A percentile compares a stretch with the other conserved stretches of the same genome.
Evolutionary conservation across 2,329 filamentous ascomycete species (phyloP).

Genomic region (Acrodontium crateriforme): DNA sequence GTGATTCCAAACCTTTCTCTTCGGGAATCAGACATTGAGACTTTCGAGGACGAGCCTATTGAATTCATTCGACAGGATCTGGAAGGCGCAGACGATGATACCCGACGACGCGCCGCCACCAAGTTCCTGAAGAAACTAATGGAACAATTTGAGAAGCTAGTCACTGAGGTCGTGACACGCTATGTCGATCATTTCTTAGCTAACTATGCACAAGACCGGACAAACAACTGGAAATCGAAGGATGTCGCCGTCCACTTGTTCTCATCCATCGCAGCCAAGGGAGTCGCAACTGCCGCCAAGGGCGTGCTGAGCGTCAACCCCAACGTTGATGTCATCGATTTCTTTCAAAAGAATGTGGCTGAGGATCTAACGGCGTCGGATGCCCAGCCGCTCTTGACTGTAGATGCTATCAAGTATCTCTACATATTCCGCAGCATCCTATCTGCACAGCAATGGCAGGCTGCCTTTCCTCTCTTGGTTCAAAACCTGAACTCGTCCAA

Average conservation of each 20-base stretch:
- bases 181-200: constrained; percentile 77
- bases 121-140: constrained; percentile 86
- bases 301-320: constrained; percentile 80
- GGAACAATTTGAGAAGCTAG: constrained; percentile 71
- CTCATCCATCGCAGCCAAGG: constrained; percentile 85
- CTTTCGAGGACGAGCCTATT: constrained; percentile 97
- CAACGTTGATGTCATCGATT: constrained; percentile 69
- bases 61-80: constrained; percentile 93
- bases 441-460: constrained; percentile 81
- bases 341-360: constrained; percentile 87
- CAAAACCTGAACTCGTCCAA: constrained; percentile 81
- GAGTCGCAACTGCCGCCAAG: constrained; percentile 69
- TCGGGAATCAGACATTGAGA: constrained; percentile 83
- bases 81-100: constrained; percentile 93
- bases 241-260: constrained; percentile 97
- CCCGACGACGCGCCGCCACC: constrained; percentile 77
- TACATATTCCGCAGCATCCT: constrained; percentile 95
- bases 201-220: constrained; percentile 53
- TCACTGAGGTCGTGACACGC: constrained; percentile 73
- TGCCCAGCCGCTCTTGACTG: constrained; percentile 76
- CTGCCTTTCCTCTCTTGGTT: constrained; percentile 77
- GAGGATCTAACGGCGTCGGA: constrained; percentile 64
- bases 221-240: constrained; percentile 84
- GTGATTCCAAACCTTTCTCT: constrained; percentile 85
- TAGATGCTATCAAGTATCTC: constrained; percentile 95